A percentile compares a stretch with the other conserved stretches of the same genome.
Evolutionary conservation across 805 yeast species (phyloP).

Genomic region (Metschnikowia gelsemii): DNA sequence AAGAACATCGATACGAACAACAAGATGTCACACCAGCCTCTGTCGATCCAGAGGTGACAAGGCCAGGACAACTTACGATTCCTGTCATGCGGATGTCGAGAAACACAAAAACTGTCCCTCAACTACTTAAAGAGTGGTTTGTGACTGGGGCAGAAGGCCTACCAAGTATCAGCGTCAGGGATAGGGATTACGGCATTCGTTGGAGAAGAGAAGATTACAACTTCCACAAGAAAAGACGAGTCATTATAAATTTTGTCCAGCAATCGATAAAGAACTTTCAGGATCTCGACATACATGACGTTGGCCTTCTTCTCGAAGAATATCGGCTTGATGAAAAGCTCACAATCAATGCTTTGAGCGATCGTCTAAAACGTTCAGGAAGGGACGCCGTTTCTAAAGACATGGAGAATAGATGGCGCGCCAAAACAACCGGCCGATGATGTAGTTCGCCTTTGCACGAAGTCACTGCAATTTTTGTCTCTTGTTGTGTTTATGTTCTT

Average conservation of each 20-base stretch:
- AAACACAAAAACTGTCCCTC: not conserved
- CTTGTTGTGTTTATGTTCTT: too few relatives aligned
- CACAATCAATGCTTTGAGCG: not conserved
- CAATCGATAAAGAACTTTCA: not conserved
- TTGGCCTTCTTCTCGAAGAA: not conserved
- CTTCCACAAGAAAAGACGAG: not conserved
- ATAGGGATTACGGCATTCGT: not conserved
- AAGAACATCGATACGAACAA: too few relatives aligned
- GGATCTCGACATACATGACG: not conserved
- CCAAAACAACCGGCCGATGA: too few relatives aligned
- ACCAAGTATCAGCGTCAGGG: not conserved
- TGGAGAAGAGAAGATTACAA: not conserved
- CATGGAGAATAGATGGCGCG: not conserved
- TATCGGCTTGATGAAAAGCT: not conserved
- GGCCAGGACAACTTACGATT: too few relatives aligned
- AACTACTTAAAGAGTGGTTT: not conserved
- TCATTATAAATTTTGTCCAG: not conserved
- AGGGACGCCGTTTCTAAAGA: not conserved
- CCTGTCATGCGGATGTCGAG: not conserved
- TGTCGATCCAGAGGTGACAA: too few relatives aligned
- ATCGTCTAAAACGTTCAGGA: not conserved
- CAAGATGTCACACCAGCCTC: too few relatives aligned
- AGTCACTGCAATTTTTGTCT: too few relatives aligned
- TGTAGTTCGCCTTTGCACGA: too few relatives aligned
- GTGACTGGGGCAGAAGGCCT: not conserved